Conservation (phyloP, 495 filamentous ascomycete genomes). For the Penicillium samsonianum region DNA sequence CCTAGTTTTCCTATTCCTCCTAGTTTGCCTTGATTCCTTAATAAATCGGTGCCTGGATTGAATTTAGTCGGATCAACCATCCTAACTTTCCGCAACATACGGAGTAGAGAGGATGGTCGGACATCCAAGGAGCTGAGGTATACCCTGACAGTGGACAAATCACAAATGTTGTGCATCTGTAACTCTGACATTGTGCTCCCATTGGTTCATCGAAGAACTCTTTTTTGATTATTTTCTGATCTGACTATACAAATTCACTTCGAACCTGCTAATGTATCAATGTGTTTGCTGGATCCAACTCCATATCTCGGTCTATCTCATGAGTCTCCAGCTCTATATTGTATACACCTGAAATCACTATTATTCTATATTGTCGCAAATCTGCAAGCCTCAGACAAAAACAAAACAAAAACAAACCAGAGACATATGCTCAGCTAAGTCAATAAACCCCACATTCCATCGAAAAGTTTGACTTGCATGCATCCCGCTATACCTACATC, state of each 20-base stretch:
- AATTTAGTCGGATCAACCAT: conserved; percentile 6
- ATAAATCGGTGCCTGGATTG: neutral
- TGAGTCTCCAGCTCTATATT: neutral
- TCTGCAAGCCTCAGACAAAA: neutral
- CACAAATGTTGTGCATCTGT: conserved; percentile 17
- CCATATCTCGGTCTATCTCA: neutral
- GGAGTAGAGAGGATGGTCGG: neutral
- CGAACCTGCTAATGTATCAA: neutral
- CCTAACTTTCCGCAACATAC: conserved; percentile 18
- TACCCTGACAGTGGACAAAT: conserved; percentile 25
- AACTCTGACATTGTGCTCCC: neutral
- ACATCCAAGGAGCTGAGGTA: conserved; percentile 13
- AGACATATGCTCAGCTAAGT: conserved; percentile 7
- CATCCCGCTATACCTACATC: conserved; percentile 22
- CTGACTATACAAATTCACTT: neutral
- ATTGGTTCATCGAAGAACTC: conserved; percentile 7
- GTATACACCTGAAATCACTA: neutral
- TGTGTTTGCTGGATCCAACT: neutral
- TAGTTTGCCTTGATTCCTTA: neutral
- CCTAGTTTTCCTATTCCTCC: neutral
- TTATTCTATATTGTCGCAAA: neutral
- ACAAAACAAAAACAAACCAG: conserved; percentile 1
- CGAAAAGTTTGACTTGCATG: conserved; percentile 31
- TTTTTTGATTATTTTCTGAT: neutral
- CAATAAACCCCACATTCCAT: conserved; percentile 32